Evolutionary conservation across 257 asterid genomes (phyloP).

Genomic region (Petunia axillaris): DNA sequence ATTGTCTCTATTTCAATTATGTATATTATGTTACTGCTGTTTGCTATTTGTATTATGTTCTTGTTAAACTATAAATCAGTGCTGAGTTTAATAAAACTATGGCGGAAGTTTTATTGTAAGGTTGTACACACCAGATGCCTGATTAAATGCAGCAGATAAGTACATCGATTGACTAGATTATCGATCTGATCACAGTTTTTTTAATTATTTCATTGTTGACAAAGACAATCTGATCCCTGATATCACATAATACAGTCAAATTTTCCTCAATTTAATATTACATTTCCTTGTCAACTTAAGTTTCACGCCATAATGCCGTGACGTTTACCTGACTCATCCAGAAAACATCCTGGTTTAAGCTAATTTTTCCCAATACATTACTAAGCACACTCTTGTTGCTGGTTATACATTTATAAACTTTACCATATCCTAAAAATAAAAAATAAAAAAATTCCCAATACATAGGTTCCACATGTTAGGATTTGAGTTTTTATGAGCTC

Average conservation of each 20-base stretch:
- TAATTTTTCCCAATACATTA: background rate
- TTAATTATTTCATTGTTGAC: slow-evolving; percentile 1
- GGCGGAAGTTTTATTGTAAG: background rate
- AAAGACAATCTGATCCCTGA: background rate
- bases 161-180: background rate
- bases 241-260: background rate
- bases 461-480: background rate
- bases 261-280: background rate
- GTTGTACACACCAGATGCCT: background rate
- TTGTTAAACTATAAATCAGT: background rate
- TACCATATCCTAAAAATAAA: no score
- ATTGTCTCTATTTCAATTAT: background rate
- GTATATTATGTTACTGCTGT: slow-evolving; percentile 14
- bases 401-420: no score
- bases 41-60: background rate
- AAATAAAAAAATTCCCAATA: background rate
- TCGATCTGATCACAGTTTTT: background rate
- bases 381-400: no score
- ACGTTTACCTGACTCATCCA: background rate
- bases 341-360: slow-evolving; percentile 4
- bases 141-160: background rate
- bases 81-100: background rate
- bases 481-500: slow-evolving; percentile 15
- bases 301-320: background rate
- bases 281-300: slow-evolving; percentile 7